phyloP scores from a whole-genome alignment of 345 rosid species.

The Brassica juncea region DNA sequence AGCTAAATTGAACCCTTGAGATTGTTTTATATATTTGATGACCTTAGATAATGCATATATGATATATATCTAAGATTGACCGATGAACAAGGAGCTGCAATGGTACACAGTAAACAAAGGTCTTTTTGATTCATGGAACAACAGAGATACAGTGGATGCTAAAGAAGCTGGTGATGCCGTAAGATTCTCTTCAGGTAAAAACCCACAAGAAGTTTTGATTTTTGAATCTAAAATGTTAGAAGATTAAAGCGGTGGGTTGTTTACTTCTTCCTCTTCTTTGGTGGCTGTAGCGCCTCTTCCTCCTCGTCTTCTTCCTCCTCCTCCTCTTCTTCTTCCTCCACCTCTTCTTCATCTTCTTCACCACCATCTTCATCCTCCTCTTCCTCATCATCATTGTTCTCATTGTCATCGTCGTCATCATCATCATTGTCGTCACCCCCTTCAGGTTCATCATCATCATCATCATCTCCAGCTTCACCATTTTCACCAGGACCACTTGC shows the following conservation, averaged over 20 bases:
- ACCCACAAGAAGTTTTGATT: conserved; percentile 22
- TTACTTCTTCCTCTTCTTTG: conserved; percentile 96
- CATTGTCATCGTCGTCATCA: conserved; percentile 39
- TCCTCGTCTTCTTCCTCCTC: conserved; percentile 76
- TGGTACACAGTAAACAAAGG: not conserved
- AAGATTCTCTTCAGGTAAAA: conserved; percentile 20
- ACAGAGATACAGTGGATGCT: conserved; percentile 9
- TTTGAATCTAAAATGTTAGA: conserved; percentile 31
- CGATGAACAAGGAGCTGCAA: not conserved
- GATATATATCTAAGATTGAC: not conserved
- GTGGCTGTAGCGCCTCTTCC: conserved; percentile 84
- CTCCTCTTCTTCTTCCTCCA: conserved; percentile 36
- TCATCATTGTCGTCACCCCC: not conserved
- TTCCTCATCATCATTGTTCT: conserved; percentile 6
- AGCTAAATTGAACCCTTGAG: not conserved
- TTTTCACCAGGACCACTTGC: conserved; percentile 48
- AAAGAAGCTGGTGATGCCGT: conserved; percentile 24
- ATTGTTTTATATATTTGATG: not conserved
- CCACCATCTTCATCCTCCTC: conserved; percentile 45
- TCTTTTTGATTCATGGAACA: not conserved
- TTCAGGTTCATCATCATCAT: conserved; percentile 29
- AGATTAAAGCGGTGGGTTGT: not conserved
- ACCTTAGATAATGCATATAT: not conserved
- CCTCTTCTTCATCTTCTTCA: conserved; percentile 37
- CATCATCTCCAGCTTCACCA: conserved; percentile 33